phyloP scores from a whole-genome alignment of 208 protist genomes.

The Trypanosoma theileri region DNA sequence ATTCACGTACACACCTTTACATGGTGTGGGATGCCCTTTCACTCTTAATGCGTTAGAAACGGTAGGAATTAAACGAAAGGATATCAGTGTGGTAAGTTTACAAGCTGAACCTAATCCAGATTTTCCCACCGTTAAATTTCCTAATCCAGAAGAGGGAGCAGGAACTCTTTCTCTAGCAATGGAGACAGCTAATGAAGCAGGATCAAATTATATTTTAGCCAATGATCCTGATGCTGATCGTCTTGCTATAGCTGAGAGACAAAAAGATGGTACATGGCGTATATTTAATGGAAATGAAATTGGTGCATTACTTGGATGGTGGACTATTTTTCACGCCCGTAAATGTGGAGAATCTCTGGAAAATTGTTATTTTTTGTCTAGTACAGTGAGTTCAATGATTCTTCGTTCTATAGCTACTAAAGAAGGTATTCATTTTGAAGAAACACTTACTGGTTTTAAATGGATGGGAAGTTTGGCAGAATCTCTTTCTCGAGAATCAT shows the following conservation, averaged over 20 bases:
- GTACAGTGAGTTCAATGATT: constrained; percentile 87
- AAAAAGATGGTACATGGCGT: constrained; percentile 81
- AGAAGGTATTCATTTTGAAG: constrained; percentile 91
- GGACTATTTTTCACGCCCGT: constrained; percentile 77
- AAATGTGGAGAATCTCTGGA: constrained; percentile 36
- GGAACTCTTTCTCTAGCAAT: constrained; percentile 87
- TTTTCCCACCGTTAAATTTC: constrained; percentile 97
- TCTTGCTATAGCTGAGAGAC: constrained; percentile 93
- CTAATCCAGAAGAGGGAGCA: constrained; percentile 98
- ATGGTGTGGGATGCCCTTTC: constrained; percentile 95
- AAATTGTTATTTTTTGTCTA: constrained; percentile 61
- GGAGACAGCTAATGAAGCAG: constrained; percentile 60
- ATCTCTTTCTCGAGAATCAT: constrained; percentile 62
- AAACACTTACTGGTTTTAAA: constrained; percentile 99
- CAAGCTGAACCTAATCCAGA: constrained; percentile 95
- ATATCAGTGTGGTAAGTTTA: constrained; percentile 64
- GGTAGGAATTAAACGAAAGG: constrained; percentile 51
- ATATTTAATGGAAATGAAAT: constrained; percentile 98
- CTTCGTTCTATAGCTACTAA: constrained; percentile 90
- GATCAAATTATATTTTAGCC: constrained; percentile 92
- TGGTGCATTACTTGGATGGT: constrained; percentile 94
- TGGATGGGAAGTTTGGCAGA: constrained; percentile 94
- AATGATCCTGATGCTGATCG: constrained; percentile 99
- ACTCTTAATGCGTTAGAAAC: constrained; percentile 57
- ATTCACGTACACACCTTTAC: constrained; percentile 86